Evolutionary conservation across 768 basidiomycete genomes (phyloP), one percentile per base, ranked within the genome.

Genomic region (Mycena floridula): DNA sequence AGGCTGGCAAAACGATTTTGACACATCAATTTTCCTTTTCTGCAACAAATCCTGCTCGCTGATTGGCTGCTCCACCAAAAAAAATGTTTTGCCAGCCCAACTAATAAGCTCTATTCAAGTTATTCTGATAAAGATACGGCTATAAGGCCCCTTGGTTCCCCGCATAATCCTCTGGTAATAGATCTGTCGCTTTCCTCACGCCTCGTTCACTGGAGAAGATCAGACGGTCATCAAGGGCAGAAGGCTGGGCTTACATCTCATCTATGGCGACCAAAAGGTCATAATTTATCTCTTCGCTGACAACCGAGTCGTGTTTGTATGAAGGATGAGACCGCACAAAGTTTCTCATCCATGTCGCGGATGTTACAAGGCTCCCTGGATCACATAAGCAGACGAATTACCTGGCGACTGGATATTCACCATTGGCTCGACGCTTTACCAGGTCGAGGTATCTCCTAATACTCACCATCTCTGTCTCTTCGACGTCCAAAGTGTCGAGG

Each of bases 291-390:
- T 87, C 82, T 55, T 89, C 77, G 41, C 74, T 85, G 16, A 99
- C 90, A 41, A 87, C 85, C n/a, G 92, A 95, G 65, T 99, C 92
- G 40, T 79, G 75, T 61, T 86, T 84, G 68, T 99, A 99, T n/a
- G 69, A 76, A 7, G 94, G 89, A 61, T 99, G 96, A 2, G 82
- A 76, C 21, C 82, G 80, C 35, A 99, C 87, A 64, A 97, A 98
- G 38, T 86, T 75, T 26, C 96, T 79, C 45, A 96, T 93, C 92
- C 92, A 99, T 3, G 82, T 80, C 9, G 96, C 96, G 6, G 90
- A 79, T 0, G 96, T 97, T 59, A 79, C 61, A 21, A 97, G 69
- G 5, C 82, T 72, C 18, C 91, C 92, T 92, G 45, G 21, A 41
- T 42, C 15, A 12, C 25, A 6, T 25, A 23, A 39, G 37, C 22